These are phyloP conservation scores for Nicotiana attenuata DNA, from an alignment of 257 asterid genomes.

Conservation along the genomic window DNA sequence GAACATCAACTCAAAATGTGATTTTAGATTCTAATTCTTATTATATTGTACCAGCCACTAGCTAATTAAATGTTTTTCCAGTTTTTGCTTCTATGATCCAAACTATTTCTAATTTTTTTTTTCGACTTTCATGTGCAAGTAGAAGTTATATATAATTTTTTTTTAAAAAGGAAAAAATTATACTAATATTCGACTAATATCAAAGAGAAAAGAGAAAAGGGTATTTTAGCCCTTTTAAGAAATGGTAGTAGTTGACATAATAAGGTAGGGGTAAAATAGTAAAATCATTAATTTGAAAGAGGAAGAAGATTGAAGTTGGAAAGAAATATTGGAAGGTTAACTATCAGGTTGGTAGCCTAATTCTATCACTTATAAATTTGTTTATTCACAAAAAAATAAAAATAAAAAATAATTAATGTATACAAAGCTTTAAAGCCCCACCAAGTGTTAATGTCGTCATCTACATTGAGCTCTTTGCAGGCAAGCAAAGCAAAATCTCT, in stretches of 20 bases:
- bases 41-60: too few relatives aligned
- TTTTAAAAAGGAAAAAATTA: neutral
- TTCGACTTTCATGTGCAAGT: neutral
- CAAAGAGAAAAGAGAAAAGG: neutral
- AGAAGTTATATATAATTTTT: neutral
- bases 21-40: too few relatives aligned
- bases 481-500: conserved; percentile 20
- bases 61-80: too few relatives aligned
- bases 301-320: conserved; percentile 33
- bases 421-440: neutral
- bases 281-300: conserved; percentile 6
- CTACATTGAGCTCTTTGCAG: conserved; percentile 25
- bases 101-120: neutral
- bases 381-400: conserved; percentile 2
- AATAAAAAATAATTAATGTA: neutral
- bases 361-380: conserved; percentile 26
- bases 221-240: neutral
- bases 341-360: conserved; percentile 81
- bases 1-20: too few relatives aligned
- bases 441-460: conserved; percentile 18
- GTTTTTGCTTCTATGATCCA: neutral
- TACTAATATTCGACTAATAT: neutral
- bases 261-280: conserved; percentile 13
- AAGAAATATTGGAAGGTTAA: conserved; percentile 41
- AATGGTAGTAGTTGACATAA: neutral